phyloP scores from a whole-genome alignment of 2,329 filamentous ascomycete species.

The Simplicillium sp. region DNA sequence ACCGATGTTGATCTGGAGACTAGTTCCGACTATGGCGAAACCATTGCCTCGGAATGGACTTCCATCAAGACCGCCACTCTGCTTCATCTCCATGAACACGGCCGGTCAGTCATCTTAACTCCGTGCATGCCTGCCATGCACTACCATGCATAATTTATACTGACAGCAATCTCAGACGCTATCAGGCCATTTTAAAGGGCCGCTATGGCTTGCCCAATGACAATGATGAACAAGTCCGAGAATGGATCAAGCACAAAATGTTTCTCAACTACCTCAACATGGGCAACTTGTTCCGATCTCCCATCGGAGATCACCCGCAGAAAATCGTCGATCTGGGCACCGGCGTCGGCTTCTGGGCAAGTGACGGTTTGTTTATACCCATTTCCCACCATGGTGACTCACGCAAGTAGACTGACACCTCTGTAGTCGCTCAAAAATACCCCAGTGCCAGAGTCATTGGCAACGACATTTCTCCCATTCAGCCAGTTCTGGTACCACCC shows the following conservation, averaged over 20 bases:
- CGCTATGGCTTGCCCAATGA: slow-evolving; percentile 44
- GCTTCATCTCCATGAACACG: slow-evolving; percentile 25
- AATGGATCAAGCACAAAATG: slow-evolving; percentile 37
- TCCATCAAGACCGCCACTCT: slow-evolving; percentile 23
- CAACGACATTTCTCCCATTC: slow-evolving; percentile 33
- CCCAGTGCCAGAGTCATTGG: slow-evolving; percentile 36
- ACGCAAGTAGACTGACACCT: slow-evolving; percentile 7
- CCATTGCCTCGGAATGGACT: slow-evolving; percentile 29
- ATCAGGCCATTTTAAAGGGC: slow-evolving; percentile 36
- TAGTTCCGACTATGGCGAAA: slow-evolving; percentile 30
- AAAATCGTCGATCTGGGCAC: slow-evolving; percentile 42
- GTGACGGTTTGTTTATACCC: slow-evolving; percentile 29
- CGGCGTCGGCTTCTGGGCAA: slow-evolving; percentile 46
- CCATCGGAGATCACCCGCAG: slow-evolving; percentile 33
- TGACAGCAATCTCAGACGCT: slow-evolving; percentile 24
- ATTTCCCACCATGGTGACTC: background rate
- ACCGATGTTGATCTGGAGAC: slow-evolving; percentile 8
- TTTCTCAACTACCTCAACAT: slow-evolving; percentile 36
- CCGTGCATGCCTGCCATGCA: background rate
- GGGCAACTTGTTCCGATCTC: slow-evolving; percentile 31
- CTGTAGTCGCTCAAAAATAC: slow-evolving; percentile 32
- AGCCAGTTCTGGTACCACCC: slow-evolving; percentile 38
- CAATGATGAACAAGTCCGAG: slow-evolving; percentile 37
- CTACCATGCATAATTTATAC: no score
- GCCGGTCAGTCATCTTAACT: slow-evolving; percentile 17